Evolutionary conservation across 768 basidiomycete genomes (phyloP).

Genomic region (Cystofilobasidium bisporidii): DNA sequence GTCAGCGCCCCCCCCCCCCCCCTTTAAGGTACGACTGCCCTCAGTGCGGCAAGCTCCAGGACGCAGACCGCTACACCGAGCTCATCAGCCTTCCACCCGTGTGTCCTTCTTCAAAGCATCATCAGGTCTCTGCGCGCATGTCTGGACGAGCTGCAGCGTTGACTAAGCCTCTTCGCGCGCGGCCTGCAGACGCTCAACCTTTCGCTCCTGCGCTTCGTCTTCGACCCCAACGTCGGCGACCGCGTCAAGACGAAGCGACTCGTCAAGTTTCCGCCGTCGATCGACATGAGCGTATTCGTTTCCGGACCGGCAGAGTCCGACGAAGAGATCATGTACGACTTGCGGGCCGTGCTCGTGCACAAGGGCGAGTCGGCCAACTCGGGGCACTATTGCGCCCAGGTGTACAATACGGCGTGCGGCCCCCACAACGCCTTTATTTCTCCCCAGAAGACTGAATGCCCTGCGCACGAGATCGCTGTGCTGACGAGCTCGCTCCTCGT

Average conservation of each 20-base stretch:
- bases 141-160: no score
- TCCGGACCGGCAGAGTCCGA: not conserved
- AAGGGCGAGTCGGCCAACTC: slow-evolving; percentile 87
- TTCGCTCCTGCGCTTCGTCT: slow-evolving; percentile 86
- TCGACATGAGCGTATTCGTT: slow-evolving; percentile 55
- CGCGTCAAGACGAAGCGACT: slow-evolving; percentile 78
- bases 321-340: slow-evolving; percentile 54
- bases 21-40: slow-evolving; percentile 65
- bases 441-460: no score
- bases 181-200: slow-evolving; percentile 72
- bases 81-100: slow-evolving; percentile 64
- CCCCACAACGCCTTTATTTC: not conserved
- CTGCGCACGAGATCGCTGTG: no score
- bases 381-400: slow-evolving; percentile 80
- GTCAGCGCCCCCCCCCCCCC: not conserved
- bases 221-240: slow-evolving; percentile 63
- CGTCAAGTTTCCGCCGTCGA: slow-evolving; percentile 61
- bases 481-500: no score
- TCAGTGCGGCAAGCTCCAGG: slow-evolving; percentile 58
- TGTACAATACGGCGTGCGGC: slow-evolving; percentile 49
- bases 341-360: slow-evolving; percentile 76
- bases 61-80: slow-evolving; percentile 68
- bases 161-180: not conserved
- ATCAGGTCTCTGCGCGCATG: not conserved
- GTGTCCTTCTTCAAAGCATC: not conserved